Evolutionary conservation across 805 yeast genomes (phyloP).

Genomic region (Wickerhamomyces queroliae): DNA sequence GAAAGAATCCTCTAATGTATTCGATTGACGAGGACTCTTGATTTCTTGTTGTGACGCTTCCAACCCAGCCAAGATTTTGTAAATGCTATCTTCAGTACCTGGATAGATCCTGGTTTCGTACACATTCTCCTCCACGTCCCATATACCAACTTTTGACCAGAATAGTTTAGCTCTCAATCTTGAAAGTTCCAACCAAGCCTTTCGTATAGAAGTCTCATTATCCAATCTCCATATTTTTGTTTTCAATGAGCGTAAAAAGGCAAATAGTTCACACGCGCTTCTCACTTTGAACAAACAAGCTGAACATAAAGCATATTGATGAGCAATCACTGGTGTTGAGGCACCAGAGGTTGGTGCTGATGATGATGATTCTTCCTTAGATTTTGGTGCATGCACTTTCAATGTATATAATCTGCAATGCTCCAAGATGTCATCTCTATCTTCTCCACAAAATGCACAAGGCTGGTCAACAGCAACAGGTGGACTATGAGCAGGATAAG

Average conservation of each 20-base stretch:
- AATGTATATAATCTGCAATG: slow-evolving; percentile 75
- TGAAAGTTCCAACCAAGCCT: slow-evolving; percentile 60
- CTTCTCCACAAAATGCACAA: slow-evolving; percentile 84
- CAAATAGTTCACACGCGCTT: slow-evolving; percentile 76
- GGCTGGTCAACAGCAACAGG: slow-evolving; percentile 73
- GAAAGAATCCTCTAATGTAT: slow-evolving; percentile 8
- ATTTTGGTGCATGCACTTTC: slow-evolving; percentile 36
- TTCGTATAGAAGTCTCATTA: slow-evolving; percentile 33
- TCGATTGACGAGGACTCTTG: slow-evolving; percentile 10
- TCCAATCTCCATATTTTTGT: slow-evolving; percentile 53
- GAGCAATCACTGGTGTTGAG: slow-evolving; percentile 24
- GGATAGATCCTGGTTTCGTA: slow-evolving; percentile 28
- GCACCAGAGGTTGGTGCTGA: slow-evolving; percentile 13
- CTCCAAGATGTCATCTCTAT: slow-evolving; percentile 59
- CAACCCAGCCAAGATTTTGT: slow-evolving; percentile 3
- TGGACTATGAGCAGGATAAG: slow-evolving; percentile 41
- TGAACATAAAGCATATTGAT: slow-evolving; percentile 68
- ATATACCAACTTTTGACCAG: slow-evolving; percentile 80
- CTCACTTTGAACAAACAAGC: slow-evolving; percentile 77
- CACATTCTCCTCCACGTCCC: slow-evolving; percentile 44
- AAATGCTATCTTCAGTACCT: slow-evolving; percentile 14
- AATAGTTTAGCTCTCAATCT: slow-evolving; percentile 67
- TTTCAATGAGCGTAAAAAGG: slow-evolving; percentile 62
- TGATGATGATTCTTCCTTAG: slow-evolving; percentile 23
- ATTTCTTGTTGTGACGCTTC: slow-evolving; percentile 3